Base-by-base conservation (phyloP, 176 grass and related monocot genomes). In the Pharus latifolius region DNA sequence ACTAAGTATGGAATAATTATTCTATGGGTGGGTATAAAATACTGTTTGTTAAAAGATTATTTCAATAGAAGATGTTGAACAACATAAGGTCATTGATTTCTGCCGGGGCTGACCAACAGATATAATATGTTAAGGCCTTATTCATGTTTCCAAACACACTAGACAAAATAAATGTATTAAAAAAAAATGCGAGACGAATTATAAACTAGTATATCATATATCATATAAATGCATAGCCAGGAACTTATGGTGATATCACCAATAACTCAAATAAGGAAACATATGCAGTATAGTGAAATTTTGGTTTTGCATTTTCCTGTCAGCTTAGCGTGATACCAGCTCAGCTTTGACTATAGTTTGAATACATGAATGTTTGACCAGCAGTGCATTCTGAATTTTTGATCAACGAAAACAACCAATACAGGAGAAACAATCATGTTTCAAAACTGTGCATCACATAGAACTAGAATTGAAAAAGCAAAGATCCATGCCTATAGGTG, bases 241-340 rank as follows among this genome's bases (percentile, higher is more conserved):
- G 25, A 43, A 76, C 58, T 55, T 34, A 67, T 35, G 27, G 28
- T 57, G 52, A 26, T 30, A 59, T 49, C 20, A n/a, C 15, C 14
- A 67, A 27, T 11, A 16, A 49, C 28, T 30, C 30, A 49, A 27
- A 50, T 17, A 31, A 77, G 6, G 37, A 24, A 57, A 67, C 19
- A 15, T 7, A 37, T 6, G 27, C 19, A 58, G 30, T 28, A 46
- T 38, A 27, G 19, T 65, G 59, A 65, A 57, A 38, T 45, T 74
- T 24, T 20, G 33, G 17, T 17, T 64, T 26, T 49, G 28, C 50
- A 3, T 27, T n/a, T 19, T 41, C 16, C 22, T 14, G 34, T 48
- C 49, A 80, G 73, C 69, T 19, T 63, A 65, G 22, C 38, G 29
- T 47, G 13, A 57, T 45, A 73, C 18, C 60, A 65, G 12, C 42